A percentile compares a stretch with the other conserved stretches of the same genome.
These are phyloP conservation scores for Bipolaris bicolor DNA, from an alignment of 2,329 filamentous ascomycete genomes.

Conservation along the genomic window DNA sequence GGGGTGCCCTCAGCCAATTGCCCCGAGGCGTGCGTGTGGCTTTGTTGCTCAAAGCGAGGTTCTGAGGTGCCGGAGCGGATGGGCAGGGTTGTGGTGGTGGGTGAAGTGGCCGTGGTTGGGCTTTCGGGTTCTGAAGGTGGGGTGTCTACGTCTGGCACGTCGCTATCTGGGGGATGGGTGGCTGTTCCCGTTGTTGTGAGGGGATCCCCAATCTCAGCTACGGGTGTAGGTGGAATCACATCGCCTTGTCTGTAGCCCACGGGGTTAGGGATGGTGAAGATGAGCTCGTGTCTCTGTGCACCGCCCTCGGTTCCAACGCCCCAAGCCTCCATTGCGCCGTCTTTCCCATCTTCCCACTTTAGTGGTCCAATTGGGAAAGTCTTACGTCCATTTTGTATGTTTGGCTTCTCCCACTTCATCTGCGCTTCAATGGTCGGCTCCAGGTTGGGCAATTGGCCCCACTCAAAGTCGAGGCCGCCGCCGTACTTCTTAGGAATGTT, in stretches of 20 bases:
- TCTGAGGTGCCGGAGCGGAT: conserved; percentile 51
- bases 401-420: conserved; percentile 51
- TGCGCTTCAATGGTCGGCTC: conserved; percentile 60
- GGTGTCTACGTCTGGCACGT: conserved; percentile 26
- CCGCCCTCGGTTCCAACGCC: conserved; percentile 55
- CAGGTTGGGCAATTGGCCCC: conserved; percentile 75
- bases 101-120: conserved; percentile 19
- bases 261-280: conserved; percentile 49
- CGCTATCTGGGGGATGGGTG: conserved; percentile 44
- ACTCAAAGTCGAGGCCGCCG: conserved; percentile 81
- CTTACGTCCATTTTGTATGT: conserved; percentile 40
- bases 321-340: conserved; percentile 53
- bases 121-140: conserved; percentile 31
- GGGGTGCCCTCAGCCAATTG: conserved; percentile 53
- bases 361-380: conserved; percentile 57
- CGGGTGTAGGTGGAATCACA: conserved; percentile 33
- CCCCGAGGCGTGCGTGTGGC: conserved; percentile 53
- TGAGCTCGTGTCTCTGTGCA: conserved; percentile 44
- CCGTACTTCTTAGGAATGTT: conserved; percentile 92
- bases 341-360: conserved; percentile 52
- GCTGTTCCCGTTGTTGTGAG: conserved; percentile 46
- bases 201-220: conserved; percentile 28
- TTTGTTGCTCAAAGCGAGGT: conserved; percentile 51
- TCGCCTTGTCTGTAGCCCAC: conserved; percentile 37
- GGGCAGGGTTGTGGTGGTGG: conserved; percentile 30